Percentiles rank a stretch among this genome's conserved stretches.
Conservation (phyloP, 768 basidiomycete genomes). For the Boletellus ananas region DNA sequence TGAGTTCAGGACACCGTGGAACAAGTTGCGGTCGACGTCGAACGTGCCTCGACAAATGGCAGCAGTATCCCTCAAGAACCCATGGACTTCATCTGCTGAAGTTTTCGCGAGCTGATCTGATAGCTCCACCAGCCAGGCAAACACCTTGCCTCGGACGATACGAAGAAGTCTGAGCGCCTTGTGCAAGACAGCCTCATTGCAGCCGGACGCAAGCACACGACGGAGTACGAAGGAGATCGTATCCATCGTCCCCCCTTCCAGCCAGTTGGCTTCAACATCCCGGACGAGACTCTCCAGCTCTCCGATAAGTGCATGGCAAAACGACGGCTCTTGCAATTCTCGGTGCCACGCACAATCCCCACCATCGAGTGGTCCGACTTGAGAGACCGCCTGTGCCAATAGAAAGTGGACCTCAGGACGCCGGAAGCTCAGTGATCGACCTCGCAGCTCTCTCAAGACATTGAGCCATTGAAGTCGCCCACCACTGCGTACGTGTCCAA, state of each 20-base stretch:
- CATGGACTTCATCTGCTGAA: conserved; percentile 10
- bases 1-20: conserved; percentile 12
- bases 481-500: conserved; percentile 44
- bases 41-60: conserved; percentile 35
- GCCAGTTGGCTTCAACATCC: conserved; percentile 41
- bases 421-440: conserved; percentile 37
- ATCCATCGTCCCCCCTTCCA: conserved; percentile 28
- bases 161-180: conserved; percentile 28
- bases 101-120: conserved; percentile 15
- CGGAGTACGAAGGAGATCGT: conserved; percentile 33
- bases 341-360: conserved; percentile 38
- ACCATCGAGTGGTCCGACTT: conserved; percentile 33
- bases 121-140: conserved; percentile 37
- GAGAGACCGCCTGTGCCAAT: conserved; percentile 42
- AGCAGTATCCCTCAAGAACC: conserved; percentile 33
- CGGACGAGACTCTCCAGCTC: conserved; percentile 34
- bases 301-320: conserved; percentile 33
- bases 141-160: conserved; percentile 27
- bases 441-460: conserved; percentile 41
- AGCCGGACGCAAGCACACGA: conserved; percentile 35
- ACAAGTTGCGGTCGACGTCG: conserved; percentile 17
- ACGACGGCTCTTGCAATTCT: conserved; percentile 31
- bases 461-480: conserved; percentile 47
- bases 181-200: conserved; percentile 6
- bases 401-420: conserved; percentile 40